Percentiles rank a stretch among this genome's conserved stretches.
Evolutionary conservation across 2,329 filamentous ascomycete species (phyloP).

Genomic region (Fusarium sp.): DNA sequence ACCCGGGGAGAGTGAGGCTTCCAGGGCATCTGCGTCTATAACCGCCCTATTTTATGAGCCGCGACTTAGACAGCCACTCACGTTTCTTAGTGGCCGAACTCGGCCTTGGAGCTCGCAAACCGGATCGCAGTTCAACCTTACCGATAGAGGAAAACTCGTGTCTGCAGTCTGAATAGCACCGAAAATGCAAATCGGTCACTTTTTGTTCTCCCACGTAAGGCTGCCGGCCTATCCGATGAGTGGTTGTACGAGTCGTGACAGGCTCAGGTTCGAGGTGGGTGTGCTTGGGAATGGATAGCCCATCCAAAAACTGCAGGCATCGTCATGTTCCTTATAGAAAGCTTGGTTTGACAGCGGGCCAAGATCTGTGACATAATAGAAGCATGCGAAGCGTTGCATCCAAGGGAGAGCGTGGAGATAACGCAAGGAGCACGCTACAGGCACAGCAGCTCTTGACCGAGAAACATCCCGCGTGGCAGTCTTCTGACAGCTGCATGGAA

Average conservation of each 20-base stretch:
- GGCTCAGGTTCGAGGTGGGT: conserved; percentile 2
- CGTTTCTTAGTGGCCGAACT: too few species aligned
- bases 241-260: neutral
- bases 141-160: too few species aligned
- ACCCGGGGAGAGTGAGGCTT: too few species aligned
- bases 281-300: neutral
- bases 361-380: conserved; percentile 1
- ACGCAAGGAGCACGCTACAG: neutral
- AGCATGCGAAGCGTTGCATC: neutral
- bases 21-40: too few species aligned
- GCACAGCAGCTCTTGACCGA: neutral
- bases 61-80: too few species aligned
- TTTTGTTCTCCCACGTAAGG: neutral
- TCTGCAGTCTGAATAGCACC: neutral
- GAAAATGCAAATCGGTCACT: neutral
- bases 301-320: neutral
- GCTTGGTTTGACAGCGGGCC: neutral
- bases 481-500: conserved; percentile 2
- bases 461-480: neutral
- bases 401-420: conserved; percentile 2
- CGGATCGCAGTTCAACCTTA: neutral
- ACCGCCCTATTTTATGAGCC: too few species aligned
- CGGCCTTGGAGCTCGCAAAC: too few species aligned
- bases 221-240: conserved; percentile 4
- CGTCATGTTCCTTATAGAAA: neutral